These are phyloP conservation scores for Pilatotrama ljubarskyi DNA, from an alignment of 768 basidiomycete species.

Conservation along the genomic window DNA sequence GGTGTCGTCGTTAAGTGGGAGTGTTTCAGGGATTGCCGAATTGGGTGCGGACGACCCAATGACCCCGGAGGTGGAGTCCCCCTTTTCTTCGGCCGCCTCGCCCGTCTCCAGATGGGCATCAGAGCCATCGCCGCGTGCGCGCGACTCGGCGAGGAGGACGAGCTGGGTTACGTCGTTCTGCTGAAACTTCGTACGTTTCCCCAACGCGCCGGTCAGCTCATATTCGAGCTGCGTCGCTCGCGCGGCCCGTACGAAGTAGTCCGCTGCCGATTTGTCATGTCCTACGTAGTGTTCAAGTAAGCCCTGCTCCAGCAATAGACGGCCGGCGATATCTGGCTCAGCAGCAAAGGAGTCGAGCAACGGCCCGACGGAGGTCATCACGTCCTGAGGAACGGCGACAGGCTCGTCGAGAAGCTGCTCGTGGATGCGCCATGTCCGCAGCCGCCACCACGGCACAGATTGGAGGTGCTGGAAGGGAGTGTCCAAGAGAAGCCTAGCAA, in stretches of 20 bases:
- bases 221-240: slow-evolving; percentile 78
- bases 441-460: slow-evolving; percentile 77
- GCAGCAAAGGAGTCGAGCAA: slow-evolving; percentile 41
- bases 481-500: slow-evolving; percentile 71
- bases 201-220: slow-evolving; percentile 89
- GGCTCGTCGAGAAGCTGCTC: slow-evolving; percentile 85
- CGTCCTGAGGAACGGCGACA: slow-evolving; percentile 52
- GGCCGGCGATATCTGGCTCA: slow-evolving; percentile 67
- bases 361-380: slow-evolving; percentile 43
- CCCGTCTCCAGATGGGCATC: slow-evolving; percentile 2
- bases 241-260: slow-evolving; percentile 76
- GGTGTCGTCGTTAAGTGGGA: slow-evolving; percentile 92
- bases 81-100: slow-evolving; percentile 2
- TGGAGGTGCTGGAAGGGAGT: slow-evolving; percentile 48
- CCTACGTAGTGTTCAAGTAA: slow-evolving; percentile 73
- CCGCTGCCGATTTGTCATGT: slow-evolving; percentile 77
- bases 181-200: slow-evolving; percentile 94
- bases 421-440: slow-evolving; percentile 73
- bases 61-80: neutral
- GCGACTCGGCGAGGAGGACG: slow-evolving; percentile 89
- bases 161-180: slow-evolving; percentile 83
- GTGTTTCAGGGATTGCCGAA: slow-evolving; percentile 67
- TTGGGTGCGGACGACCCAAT: neutral
- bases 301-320: slow-evolving; percentile 73
- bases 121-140: slow-evolving; percentile 27